Percentiles rank a stretch among this genome's conserved stretches.
phyloP scores from a whole-genome alignment of 2,329 filamentous ascomycete genomes.

The Albophoma yamanashiensis region DNA sequence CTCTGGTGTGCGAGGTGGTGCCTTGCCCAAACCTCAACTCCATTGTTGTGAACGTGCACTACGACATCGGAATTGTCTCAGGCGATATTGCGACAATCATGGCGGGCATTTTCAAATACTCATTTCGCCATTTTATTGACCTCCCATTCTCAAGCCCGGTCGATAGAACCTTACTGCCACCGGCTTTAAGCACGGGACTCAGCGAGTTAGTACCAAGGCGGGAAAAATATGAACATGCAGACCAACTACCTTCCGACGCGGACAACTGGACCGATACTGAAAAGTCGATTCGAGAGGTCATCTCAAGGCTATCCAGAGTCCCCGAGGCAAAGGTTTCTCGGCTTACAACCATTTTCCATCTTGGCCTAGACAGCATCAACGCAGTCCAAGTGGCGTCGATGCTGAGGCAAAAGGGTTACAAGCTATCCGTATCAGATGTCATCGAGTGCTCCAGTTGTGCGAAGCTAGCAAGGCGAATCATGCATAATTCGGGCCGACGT shows the following conservation, averaged over 20 bases:
- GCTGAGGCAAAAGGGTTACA: slow-evolving; percentile 48
- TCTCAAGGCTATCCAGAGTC: slow-evolving; percentile 48
- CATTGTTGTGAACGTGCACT: slow-evolving; percentile 52
- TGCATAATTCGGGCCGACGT: slow-evolving; percentile 5
- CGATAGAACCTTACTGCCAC: slow-evolving; percentile 11
- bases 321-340: slow-evolving; percentile 38
- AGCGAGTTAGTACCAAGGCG: slow-evolving; percentile 9
- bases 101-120: slow-evolving; percentile 18
- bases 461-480: slow-evolving; percentile 21
- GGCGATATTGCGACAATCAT: slow-evolving; percentile 15
- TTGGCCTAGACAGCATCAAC: slow-evolving; percentile 89
- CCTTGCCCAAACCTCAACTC: slow-evolving; percentile 41
- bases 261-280: slow-evolving; percentile 42
- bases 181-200: slow-evolving; percentile 8
- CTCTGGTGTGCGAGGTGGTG: slow-evolving; percentile 65
- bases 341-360: slow-evolving; percentile 66
- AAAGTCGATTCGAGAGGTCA: slow-evolving; percentile 37
- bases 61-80: slow-evolving; percentile 33
- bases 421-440: slow-evolving; percentile 60
- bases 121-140: slow-evolving; percentile 14
- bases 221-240: slow-evolving; percentile 7
- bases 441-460: slow-evolving; percentile 48
- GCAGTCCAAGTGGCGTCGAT: slow-evolving; percentile 65
- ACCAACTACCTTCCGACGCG: slow-evolving; percentile 6
- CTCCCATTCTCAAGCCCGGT: slow-evolving; percentile 15